phyloP scores from a whole-genome alignment of 768 basidiomycete species.

The Cytidiella melzeri region DNA sequence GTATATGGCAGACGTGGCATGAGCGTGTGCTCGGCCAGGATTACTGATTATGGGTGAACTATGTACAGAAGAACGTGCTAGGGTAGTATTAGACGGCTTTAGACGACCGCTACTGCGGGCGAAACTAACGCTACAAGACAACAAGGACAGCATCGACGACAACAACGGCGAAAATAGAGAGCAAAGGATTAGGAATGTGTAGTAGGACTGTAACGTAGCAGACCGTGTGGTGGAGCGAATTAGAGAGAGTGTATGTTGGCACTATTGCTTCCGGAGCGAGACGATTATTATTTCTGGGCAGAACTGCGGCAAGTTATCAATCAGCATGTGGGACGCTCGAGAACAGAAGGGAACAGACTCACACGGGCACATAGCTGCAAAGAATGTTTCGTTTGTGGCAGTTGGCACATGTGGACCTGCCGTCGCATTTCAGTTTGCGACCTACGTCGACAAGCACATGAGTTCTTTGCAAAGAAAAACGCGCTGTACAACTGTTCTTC shows the following conservation, averaged over 20 bases:
- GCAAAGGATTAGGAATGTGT: not conserved
- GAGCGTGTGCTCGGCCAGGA: not conserved
- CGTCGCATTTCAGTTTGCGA: slow-evolving; percentile 71
- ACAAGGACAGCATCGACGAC: slow-evolving; percentile 1
- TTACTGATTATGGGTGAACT: not conserved
- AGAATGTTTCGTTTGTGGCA: slow-evolving; percentile 54
- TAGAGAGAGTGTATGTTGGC: no score
- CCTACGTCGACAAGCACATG: slow-evolving; percentile 34
- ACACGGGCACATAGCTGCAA: slow-evolving; percentile 64
- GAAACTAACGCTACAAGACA: slow-evolving; percentile 10
- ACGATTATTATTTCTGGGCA: slow-evolving; percentile 6
- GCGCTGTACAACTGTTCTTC: not conserved
- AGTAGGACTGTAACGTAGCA: no score
- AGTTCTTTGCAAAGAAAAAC: no score
- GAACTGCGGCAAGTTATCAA: no score
- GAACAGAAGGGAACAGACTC: no score
- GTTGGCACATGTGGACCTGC: slow-evolving; percentile 60
- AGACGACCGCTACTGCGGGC: not conserved
- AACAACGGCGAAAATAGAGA: not conserved
- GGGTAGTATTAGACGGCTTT: not conserved
- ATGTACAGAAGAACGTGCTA: slow-evolving; percentile 1
- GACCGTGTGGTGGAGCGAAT: not conserved
- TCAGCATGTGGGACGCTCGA: no score
- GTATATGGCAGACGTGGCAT: slow-evolving; percentile 3
- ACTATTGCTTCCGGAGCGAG: no score